A percentile compares a stretch with the other conserved stretches of the same genome.
Conservation (phyloP, 2,329 filamentous ascomycete genomes). For the Pseudogymnoascus sp. region DNA sequence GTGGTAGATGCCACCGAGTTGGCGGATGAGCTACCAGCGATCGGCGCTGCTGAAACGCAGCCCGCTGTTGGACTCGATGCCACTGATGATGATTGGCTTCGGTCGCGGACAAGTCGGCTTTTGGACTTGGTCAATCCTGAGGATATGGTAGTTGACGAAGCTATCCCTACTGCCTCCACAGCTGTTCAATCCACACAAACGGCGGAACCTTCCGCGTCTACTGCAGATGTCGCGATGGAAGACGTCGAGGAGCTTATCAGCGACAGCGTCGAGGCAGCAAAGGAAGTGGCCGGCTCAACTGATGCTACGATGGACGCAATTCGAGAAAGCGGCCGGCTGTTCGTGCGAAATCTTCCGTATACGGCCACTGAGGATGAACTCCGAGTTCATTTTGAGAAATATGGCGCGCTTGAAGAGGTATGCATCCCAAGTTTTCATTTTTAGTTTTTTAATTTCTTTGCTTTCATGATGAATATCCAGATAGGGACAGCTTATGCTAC, state of each 20-base stretch:
- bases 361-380: constrained; percentile 70
- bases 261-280: constrained; percentile 9
- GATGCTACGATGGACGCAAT: constrained; percentile 49
- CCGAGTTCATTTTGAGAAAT: constrained; percentile 59
- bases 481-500: constrained; percentile 99
- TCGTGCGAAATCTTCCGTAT: constrained; percentile 83
- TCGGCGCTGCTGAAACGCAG: constrained; percentile 22
- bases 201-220: constrained; percentile 9
- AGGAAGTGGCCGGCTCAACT: constrained; percentile 13
- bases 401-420: constrained; percentile 82
- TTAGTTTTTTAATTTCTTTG: constrained; percentile 17
- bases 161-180: constrained; percentile 21
- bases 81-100: constrained; percentile 73
- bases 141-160: constrained; percentile 41
- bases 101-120: constrained; percentile 77
- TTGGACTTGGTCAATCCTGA: constrained; percentile 64
- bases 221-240: constrained; percentile 11
- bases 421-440: constrained; percentile 32
- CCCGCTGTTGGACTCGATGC: constrained; percentile 25
- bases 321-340: constrained; percentile 66
- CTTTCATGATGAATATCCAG: constrained; percentile 88
- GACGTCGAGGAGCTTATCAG: constrained; percentile 9
- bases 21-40: constrained; percentile 6
- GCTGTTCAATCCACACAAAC: constrained; percentile 11
- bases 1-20: constrained; percentile 8